These are phyloP conservation scores for Paecilomyces sp. DNA, from an alignment of 2,329 filamentous ascomycete species.

Conservation along the genomic window DNA sequence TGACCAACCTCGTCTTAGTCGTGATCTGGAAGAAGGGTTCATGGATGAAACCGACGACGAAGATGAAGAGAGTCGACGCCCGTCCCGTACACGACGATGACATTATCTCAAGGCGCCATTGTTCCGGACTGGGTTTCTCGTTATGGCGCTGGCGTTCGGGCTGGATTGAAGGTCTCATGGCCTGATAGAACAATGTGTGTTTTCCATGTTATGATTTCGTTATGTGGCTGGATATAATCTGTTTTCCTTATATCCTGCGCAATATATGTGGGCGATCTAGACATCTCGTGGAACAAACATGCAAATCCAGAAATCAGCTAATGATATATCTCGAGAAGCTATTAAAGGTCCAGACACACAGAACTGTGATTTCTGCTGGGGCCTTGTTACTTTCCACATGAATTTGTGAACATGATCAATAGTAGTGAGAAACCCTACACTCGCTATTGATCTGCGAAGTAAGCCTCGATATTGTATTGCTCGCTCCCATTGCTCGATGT, in stretches of 20 bases:
- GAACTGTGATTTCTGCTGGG: too few relatives aligned
- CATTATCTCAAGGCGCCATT: background rate
- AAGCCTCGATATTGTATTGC: too few relatives aligned
- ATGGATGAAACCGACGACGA: constrained; percentile 66
- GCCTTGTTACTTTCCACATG: too few relatives aligned
- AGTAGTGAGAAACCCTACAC: background rate
- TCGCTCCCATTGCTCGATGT: too few relatives aligned
- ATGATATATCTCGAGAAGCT: too few relatives aligned
- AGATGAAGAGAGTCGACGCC: constrained; percentile 3
- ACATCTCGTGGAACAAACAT: background rate
- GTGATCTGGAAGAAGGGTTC: constrained; percentile 73
- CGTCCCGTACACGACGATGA: background rate
- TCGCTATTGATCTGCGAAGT: background rate
- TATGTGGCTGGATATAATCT: background rate
- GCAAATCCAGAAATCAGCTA: background rate
- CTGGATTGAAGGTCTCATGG: background rate
- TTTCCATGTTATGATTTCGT: background rate
- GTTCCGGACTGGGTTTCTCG: background rate
- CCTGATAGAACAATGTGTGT: background rate
- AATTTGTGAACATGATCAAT: too few relatives aligned
- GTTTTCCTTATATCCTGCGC: background rate
- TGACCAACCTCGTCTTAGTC: constrained; percentile 55
- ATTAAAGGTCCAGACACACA: too few relatives aligned
- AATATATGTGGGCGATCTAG: background rate
- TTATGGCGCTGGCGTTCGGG: background rate